phyloP scores from a whole-genome alignment of 2,329 filamentous ascomycete genomes.

The Cladosporium sp. region DNA sequence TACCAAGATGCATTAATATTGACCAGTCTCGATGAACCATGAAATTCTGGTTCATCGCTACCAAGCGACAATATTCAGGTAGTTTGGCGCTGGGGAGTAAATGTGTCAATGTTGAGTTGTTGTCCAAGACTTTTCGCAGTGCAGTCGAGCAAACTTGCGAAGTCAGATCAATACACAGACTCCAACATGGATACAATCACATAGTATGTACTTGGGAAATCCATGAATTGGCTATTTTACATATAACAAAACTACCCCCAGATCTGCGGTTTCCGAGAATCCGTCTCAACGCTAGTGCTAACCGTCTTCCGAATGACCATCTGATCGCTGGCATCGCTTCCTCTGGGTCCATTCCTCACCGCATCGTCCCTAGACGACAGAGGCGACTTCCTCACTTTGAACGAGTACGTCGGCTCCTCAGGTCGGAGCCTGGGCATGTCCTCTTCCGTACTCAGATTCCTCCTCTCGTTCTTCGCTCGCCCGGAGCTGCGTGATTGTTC shows the following conservation, averaged over 20 bases:
- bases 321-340: constrained; percentile 24
- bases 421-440: not conserved
- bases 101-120: too few species aligned
- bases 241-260: not conserved
- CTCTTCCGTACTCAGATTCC: not conserved
- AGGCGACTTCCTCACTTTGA: constrained; percentile 6
- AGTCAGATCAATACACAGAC: too few species aligned
- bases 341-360: not conserved
- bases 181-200: too few species aligned
- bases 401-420: constrained; percentile 8
- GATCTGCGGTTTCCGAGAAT: not conserved
- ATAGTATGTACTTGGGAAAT: too few species aligned
- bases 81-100: too few species aligned
- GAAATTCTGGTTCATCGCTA: too few species aligned
- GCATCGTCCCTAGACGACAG: not conserved
- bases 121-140: too few species aligned
- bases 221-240: too few species aligned
- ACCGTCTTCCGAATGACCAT: constrained; percentile 30
- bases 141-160: too few species aligned
- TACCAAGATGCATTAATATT: too few species aligned
- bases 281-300: constrained; percentile 18
- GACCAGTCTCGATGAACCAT: too few species aligned
- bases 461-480: constrained; percentile 3
- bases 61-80: too few species aligned
- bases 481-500: not conserved